These are phyloP conservation scores for Blumeriella jaapii DNA, from an alignment of 2,329 filamentous ascomycete genomes.

Conservation along the genomic window DNA sequence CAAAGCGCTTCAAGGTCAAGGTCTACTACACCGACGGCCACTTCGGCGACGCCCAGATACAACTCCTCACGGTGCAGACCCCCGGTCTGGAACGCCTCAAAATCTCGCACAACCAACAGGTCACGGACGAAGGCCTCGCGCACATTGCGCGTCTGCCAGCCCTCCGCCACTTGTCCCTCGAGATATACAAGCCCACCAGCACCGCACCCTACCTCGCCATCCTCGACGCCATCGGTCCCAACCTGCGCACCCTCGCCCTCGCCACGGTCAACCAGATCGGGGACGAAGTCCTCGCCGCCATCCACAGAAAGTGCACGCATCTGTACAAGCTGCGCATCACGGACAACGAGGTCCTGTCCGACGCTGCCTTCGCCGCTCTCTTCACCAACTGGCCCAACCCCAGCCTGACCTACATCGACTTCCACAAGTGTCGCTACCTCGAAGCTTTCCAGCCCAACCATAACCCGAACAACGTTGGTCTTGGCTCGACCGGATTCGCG, in stretches of 20 bases:
- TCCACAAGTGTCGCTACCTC: constrained; percentile 67
- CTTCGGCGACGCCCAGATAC: constrained; percentile 60
- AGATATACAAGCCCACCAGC: constrained; percentile 45
- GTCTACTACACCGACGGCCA: constrained; percentile 77
- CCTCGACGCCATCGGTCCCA: constrained; percentile 48
- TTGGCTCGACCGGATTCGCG: constrained; percentile 64
- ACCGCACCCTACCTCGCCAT: constrained; percentile 48
- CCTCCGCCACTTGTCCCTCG: constrained; percentile 66
- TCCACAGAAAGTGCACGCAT: constrained; percentile 56
- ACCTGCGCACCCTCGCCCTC: constrained; percentile 68
- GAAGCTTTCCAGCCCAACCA: constrained; percentile 59
- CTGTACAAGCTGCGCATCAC: constrained; percentile 72
- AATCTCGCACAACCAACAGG: constrained; percentile 65
- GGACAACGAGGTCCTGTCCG: constrained; percentile 64
- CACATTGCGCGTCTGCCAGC: constrained; percentile 49
- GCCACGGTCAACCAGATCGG: constrained; percentile 55
- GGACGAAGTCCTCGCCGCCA: constrained; percentile 56
- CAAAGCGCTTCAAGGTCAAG: constrained; percentile 56
- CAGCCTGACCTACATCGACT: constrained; percentile 56
- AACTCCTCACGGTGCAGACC: constrained; percentile 50
- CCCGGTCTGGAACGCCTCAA: constrained; percentile 65
- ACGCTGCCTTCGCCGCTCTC: constrained; percentile 58
- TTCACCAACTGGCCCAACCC: constrained; percentile 70
- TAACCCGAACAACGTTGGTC: constrained; percentile 54
- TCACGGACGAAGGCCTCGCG: constrained; percentile 54